Evolutionary conservation across 2,329 filamentous ascomycete genomes (phyloP).

Genomic region (Ascocoryne sarcoides): DNA sequence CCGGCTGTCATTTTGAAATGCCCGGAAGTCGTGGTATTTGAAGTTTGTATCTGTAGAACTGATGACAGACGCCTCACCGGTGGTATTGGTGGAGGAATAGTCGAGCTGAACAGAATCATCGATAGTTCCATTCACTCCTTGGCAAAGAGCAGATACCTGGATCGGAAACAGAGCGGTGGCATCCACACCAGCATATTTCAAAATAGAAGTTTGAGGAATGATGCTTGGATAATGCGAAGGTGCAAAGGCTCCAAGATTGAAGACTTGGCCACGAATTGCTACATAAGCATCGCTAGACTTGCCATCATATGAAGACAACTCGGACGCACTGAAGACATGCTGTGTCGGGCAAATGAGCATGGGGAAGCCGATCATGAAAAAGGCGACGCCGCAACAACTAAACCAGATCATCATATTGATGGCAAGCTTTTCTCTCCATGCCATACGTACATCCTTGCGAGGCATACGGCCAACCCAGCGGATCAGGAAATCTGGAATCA

Average conservation of each 20-base stretch:
- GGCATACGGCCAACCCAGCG: conserved; percentile 72
- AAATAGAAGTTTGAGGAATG: conserved; percentile 49
- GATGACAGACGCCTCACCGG: conserved; percentile 56
- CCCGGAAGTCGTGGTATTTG: conserved; percentile 87
- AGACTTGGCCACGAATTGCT: conserved; percentile 81
- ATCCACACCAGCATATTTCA: conserved; percentile 79
- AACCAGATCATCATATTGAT: conserved; percentile 98
- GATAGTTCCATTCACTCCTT: conserved; percentile 58
- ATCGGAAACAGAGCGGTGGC: conserved; percentile 86
- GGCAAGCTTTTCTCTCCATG: conserved; percentile 94
- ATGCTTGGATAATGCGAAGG: conserved; percentile 68
- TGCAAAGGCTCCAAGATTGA: conserved; percentile 68
- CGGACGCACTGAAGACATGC: conserved; percentile 71
- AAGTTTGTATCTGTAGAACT: conserved; percentile 62
- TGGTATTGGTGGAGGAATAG: conserved; percentile 70
- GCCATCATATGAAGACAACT: conserved; percentile 67
- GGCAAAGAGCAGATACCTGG: conserved; percentile 86
- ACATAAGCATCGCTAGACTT: conserved; percentile 60
- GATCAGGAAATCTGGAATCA: conserved; percentile 77
- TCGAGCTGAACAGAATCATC: conserved; percentile 72
- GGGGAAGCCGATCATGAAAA: conserved; percentile 88
- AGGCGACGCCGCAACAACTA: conserved; percentile 65
- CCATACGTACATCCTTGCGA: conserved; percentile 82
- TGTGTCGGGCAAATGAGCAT: conserved; percentile 84
- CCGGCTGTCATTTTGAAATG: conserved; percentile 70